Percentiles rank a stretch among this genome's conserved stretches.
These are phyloP conservation scores for Berkeleyomyces rouxiae DNA, from an alignment of 2,329 filamentous ascomycete species.

Conservation along the genomic window DNA sequence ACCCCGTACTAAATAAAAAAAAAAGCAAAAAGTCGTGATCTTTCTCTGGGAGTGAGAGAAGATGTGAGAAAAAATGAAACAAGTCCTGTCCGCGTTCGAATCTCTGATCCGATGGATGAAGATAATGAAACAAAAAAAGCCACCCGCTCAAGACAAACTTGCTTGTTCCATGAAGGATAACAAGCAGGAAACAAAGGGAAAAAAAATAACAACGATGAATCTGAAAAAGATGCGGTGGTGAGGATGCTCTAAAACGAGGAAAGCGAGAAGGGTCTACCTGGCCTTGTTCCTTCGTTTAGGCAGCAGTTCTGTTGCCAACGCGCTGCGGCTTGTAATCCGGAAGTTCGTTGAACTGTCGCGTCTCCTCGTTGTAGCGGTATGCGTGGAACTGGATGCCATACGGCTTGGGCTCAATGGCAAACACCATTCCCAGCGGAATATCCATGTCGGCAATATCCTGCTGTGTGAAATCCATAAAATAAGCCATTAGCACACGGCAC, in stretches of 20 bases:
- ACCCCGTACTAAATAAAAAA: neutral
- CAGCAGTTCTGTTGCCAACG: neutral
- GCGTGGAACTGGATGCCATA: slow-evolving; percentile 96
- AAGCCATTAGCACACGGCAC: slow-evolving; percentile 80
- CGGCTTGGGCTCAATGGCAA: slow-evolving; percentile 90
- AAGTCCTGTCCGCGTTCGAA: neutral
- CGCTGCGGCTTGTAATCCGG: slow-evolving; percentile 61
- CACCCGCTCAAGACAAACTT: neutral
- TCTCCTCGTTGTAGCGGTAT: slow-evolving; percentile 69
- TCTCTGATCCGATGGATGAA: neutral
- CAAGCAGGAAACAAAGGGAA: neutral
- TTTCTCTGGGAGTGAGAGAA: neutral
- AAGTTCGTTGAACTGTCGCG: slow-evolving; percentile 68
- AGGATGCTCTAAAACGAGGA: neutral
- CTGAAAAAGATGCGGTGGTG: neutral
- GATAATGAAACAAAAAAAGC: slow-evolving; percentile 1
- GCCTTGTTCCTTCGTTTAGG: neutral
- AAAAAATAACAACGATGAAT: slow-evolving; percentile 1
- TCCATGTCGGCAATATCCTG: slow-evolving; percentile 90
- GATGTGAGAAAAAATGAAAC: neutral
- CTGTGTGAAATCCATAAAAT: slow-evolving; percentile 83
- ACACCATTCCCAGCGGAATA: slow-evolving; percentile 83
- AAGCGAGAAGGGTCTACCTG: neutral
- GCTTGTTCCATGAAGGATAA: neutral
- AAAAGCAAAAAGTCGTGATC: neutral